Base-by-base conservation (phyloP, 1,284 basidiomycete genomes). In the Rugosomyces carneus region DNA sequence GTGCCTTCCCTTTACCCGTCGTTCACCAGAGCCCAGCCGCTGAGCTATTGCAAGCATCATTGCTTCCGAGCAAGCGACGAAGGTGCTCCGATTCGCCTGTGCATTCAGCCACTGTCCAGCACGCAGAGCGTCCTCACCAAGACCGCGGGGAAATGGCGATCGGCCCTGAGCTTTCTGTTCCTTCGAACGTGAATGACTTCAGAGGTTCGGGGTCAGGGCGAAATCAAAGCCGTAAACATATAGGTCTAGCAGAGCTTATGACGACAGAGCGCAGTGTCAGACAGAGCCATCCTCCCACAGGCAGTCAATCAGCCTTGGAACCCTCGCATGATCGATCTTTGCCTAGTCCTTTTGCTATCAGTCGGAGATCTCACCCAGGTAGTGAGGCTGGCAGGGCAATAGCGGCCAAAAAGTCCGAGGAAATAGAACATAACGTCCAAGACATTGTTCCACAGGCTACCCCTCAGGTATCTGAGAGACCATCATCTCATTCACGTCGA, bases 291-390 rank as follows among this genome's bases (percentile, higher is more conserved):
- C n/a, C 40, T 34, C 10, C 11, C 40, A 18, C 20, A 24, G 8
- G 26, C 4, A 29, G 19, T 32, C 15, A 34, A 19, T 23, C 32
- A 6, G 35, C 35, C 13, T 20, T 42, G 9, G 46, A 48, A 38
- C 13, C 5, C 8, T 16, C 31, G 15, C 47, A 36, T 24, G 49
- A 50, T 5, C 45, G 41, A 20, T 2, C 32, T 37, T 7, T 63
- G 21, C 48, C 60, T 37, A 64, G 58, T 47, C 60, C n/a, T 15
- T 15, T 15, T 34, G 3, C 61, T 35, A 53, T 57, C 8, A 66
- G 65, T 10, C 58, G 68, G 45, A 57, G 72, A n/a, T 70, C 69
- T 34, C 71, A 72, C 42, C 72, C 72, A 4, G 71, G 71, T 16
- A 73, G 70, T 49, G 61, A 64, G 32, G 59, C 60, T 26, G 72